These are phyloP conservation scores for Puccinellia tenuiflora DNA, from an alignment of 176 grass and related monocot genomes.

Conservation along the genomic window DNA sequence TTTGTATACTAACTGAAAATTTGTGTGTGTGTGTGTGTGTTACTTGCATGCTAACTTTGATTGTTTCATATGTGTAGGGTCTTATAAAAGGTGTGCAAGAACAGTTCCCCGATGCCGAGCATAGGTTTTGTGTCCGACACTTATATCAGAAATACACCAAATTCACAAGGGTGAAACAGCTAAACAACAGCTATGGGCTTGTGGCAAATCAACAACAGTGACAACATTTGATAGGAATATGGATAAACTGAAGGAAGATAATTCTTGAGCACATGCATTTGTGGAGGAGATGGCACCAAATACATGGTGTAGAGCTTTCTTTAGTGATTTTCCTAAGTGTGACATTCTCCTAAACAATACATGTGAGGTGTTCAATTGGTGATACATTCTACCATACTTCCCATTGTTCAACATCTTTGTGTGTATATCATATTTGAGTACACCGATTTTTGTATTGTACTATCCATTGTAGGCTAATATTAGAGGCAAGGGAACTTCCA, in stretches of 20 bases:
- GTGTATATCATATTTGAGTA: too few relatives aligned
- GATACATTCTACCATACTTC: too few relatives aligned
- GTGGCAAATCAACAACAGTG: not conserved
- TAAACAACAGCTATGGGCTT: not conserved
- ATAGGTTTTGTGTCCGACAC: not conserved
- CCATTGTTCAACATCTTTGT: too few relatives aligned
- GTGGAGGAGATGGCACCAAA: not conserved
- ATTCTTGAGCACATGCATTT: not conserved
- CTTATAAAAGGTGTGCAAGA: not conserved
- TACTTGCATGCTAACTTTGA: too few relatives aligned
- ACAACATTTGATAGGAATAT: not conserved
- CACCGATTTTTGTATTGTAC: too few relatives aligned
- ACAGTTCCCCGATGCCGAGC: not conserved
- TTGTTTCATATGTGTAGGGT: not conserved
- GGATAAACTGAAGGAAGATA: not conserved
- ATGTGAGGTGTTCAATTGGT: not conserved
- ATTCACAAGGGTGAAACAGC: not conserved
- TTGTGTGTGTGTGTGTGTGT: too few relatives aligned
- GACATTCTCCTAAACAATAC: not conserved
- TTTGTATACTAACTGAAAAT: too few relatives aligned
- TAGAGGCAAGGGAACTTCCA: not conserved
- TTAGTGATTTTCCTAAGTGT: not conserved
- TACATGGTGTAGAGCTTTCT: not conserved
- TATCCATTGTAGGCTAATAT: not conserved
- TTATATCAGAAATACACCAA: not conserved